Percentiles rank a stretch among this genome's conserved stretches.
Evolutionary conservation across 257 asterid species (phyloP).

Genomic region (Echium plantagineum): DNA sequence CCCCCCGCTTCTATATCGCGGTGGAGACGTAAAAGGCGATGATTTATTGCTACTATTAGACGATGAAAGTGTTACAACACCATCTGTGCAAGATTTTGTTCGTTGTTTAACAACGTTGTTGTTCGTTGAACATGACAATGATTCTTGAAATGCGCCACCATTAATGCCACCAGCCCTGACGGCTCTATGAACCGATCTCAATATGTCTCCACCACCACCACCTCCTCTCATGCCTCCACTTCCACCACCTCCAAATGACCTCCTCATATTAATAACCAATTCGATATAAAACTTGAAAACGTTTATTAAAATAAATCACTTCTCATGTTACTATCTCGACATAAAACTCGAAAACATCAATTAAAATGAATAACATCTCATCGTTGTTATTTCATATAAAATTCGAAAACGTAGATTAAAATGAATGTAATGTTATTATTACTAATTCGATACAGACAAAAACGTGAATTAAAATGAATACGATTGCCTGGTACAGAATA

Average conservation of each 20-base stretch:
- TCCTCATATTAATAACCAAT: constrained; percentile 21
- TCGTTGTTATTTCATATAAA: too few relatives aligned
- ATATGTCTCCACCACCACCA: constrained; percentile 25
- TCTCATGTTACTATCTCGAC: too few relatives aligned
- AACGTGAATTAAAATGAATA: too few relatives aligned
- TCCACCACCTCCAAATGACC: constrained; percentile 34
- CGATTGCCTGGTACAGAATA: too few relatives aligned
- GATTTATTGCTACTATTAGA: constrained; percentile 8
- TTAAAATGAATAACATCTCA: too few relatives aligned
- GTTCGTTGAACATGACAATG: constrained; percentile 23
- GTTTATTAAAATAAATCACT: too few relatives aligned
- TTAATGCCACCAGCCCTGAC: constrained; percentile 31
- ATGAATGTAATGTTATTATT: too few relatives aligned
- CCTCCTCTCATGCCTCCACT: constrained; percentile 3
- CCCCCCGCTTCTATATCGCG: constrained; percentile 9
- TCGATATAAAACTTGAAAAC: too few relatives aligned
- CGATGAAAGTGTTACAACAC: constrained; percentile 6
- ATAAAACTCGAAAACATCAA: too few relatives aligned
- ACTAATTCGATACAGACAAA: too few relatives aligned
- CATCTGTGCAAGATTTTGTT: constrained; percentile 25
- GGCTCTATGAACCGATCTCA: constrained; percentile 40
- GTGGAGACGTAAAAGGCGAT: constrained; percentile 23
- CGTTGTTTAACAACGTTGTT: not conserved
- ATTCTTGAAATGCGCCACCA: constrained; percentile 23
- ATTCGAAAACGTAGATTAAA: too few relatives aligned